These are phyloP conservation scores for Melampsora larici-populina DNA, from an alignment of 1,284 basidiomycete genomes.

Conservation along the genomic window DNA sequence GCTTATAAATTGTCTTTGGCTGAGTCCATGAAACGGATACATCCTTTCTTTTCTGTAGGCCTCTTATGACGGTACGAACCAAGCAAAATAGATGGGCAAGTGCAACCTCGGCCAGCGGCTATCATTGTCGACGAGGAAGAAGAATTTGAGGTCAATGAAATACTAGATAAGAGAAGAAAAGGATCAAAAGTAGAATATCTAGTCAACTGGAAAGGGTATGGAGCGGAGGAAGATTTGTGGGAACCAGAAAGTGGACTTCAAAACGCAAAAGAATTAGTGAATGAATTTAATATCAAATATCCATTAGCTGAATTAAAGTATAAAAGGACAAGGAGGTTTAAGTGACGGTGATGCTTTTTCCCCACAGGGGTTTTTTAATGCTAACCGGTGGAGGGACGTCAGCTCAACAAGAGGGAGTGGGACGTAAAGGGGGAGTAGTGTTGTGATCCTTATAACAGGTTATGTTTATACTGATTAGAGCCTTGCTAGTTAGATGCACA, in stretches of 20 bases:
- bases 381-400: background rate
- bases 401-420: background rate
- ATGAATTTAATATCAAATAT: background rate
- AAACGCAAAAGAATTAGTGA: background rate
- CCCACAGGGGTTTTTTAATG: too few relatives aligned
- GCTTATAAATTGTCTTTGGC: background rate
- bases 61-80: background rate
- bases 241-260: background rate
- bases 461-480: too few relatives aligned
- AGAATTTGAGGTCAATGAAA: background rate
- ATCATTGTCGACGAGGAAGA: background rate
- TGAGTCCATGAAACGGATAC: background rate
- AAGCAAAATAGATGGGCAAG: background rate
- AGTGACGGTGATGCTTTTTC: background rate
- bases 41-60: background rate
- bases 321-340: background rate
- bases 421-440: background rate
- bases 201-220: background rate
- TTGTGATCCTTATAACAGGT: too few relatives aligned
- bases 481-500: too few relatives aligned
- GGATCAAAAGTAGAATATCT: background rate
- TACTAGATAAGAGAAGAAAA: background rate
- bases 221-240: background rate
- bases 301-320: background rate
- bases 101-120: background rate